A percentile compares a stretch with the other conserved stretches of the same genome.
Conservation (phyloP, 1,284 basidiomycete species). For the Apiotrichum akiyoshidainum region DNA sequence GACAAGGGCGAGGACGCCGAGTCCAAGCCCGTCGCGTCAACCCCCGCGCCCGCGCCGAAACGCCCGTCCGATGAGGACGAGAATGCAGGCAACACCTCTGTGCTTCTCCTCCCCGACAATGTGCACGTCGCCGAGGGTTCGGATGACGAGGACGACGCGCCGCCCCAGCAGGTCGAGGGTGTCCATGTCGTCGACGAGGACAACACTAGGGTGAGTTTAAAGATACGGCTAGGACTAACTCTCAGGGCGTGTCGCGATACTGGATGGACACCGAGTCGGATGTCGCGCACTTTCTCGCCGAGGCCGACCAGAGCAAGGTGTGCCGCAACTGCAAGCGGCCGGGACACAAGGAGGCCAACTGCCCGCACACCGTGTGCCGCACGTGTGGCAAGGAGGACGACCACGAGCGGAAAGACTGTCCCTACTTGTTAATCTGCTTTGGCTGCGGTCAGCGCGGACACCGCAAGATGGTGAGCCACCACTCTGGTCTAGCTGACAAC, state of each 20-base stretch:
- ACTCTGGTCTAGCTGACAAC: background rate
- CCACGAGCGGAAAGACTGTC: slow-evolving; percentile 76
- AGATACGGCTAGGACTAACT: background rate
- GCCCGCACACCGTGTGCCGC: slow-evolving; percentile 57
- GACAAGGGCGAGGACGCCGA: background rate
- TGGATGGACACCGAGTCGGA: slow-evolving; percentile 31
- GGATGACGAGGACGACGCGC: slow-evolving; percentile 15
- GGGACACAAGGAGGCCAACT: slow-evolving; percentile 37
- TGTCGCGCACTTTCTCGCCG: slow-evolving; percentile 42
- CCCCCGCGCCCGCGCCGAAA: background rate
- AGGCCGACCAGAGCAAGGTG: slow-evolving; percentile 39
- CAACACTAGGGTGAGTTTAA: slow-evolving; percentile 29
- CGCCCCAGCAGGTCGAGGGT: slow-evolving; percentile 27
- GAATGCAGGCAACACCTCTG: background rate
- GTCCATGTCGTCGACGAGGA: slow-evolving; percentile 39
- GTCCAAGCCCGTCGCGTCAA: background rate
- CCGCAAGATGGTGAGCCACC: slow-evolving; percentile 60
- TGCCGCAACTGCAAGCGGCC: slow-evolving; percentile 44
- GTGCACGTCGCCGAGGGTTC: slow-evolving; percentile 7
- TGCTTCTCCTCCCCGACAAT: slow-evolving; percentile 30
- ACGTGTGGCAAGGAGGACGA: slow-evolving; percentile 84
- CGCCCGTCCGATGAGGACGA: background rate
- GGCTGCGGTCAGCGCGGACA: slow-evolving; percentile 84
- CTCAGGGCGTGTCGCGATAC: slow-evolving; percentile 37
- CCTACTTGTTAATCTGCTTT: slow-evolving; percentile 78